Conservation (phyloP, 306 rosid species). For the Prunus mongolica region DNA sequence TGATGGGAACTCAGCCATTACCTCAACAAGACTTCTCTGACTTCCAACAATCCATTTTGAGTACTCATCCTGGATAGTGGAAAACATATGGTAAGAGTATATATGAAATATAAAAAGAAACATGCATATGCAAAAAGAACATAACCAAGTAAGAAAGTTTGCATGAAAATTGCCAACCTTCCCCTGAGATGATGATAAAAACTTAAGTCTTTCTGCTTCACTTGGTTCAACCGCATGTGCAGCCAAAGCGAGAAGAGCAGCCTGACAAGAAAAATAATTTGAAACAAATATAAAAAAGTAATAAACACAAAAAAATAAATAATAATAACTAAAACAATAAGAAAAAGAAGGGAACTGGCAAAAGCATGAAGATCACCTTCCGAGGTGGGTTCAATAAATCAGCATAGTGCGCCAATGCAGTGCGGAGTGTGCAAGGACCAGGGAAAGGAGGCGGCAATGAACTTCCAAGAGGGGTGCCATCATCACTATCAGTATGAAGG, state of each 20-base stretch:
- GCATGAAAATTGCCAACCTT: constrained; percentile 47
- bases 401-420: constrained; percentile 73
- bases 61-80: constrained; percentile 73
- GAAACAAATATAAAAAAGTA: constrained; percentile 4
- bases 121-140: not conserved
- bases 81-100: not conserved
- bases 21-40: constrained; percentile 92
- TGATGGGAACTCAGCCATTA: constrained; percentile 91
- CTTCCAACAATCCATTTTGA: constrained; percentile 85
- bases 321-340: not conserved
- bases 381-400: constrained; percentile 87
- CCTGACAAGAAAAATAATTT: constrained; percentile 40
- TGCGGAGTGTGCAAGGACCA: constrained; percentile 71
- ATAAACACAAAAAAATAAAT: not conserved
- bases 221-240: constrained; percentile 76
- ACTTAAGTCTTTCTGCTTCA: constrained; percentile 76
- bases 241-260: constrained; percentile 81
- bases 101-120: not conserved
- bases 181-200: constrained; percentile 82
- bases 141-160: not conserved
- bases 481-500: constrained; percentile 70
- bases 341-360: constrained; percentile 7
- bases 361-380: constrained; percentile 47
- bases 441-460: constrained; percentile 89
- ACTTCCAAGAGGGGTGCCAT: constrained; percentile 78